Conservation (phyloP, 176 grass and related monocot genomes). For the Paspalum notatum region DNA sequence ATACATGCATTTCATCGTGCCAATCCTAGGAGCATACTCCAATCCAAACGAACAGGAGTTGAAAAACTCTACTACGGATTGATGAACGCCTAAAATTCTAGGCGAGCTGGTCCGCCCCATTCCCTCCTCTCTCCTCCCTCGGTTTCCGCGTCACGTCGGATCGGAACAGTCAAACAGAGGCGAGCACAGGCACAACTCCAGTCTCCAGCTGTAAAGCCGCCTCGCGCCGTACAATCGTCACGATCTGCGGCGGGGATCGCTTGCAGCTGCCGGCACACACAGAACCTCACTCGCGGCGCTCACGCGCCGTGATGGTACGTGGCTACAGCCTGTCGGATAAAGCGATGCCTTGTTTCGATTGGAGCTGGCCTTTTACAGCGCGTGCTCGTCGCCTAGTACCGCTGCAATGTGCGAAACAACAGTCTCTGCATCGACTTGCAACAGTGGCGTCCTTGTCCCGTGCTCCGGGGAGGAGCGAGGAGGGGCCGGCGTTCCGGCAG, state of each 20-base stretch:
- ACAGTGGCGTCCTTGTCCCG: conserved; percentile 41
- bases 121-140: neutral
- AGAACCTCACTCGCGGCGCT: neutral
- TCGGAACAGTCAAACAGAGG: conserved; percentile 52
- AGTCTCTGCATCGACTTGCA: conserved; percentile 40
- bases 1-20: neutral
- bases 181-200: neutral
- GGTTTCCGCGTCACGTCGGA: conserved; percentile 41
- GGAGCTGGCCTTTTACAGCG: conserved; percentile 32
- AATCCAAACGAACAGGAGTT: neutral
- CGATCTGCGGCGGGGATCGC: conserved; percentile 36
- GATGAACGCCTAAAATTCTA: neutral
- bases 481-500: conserved; percentile 23
- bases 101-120: conserved; percentile 23
- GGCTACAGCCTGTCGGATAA: conserved; percentile 44
- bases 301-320: too few relatives aligned
- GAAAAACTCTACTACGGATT: neutral
- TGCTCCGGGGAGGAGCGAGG: neutral
- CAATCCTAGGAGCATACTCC: neutral
- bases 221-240: conserved; percentile 16
- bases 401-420: conserved; percentile 17
- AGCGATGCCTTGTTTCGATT: conserved; percentile 46
- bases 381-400: neutral
- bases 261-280: neutral
- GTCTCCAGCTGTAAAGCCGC: conserved; percentile 39